phyloP scores from a whole-genome alignment of 2,329 filamentous ascomycete genomes.

The Clarireedia sp. region DNA sequence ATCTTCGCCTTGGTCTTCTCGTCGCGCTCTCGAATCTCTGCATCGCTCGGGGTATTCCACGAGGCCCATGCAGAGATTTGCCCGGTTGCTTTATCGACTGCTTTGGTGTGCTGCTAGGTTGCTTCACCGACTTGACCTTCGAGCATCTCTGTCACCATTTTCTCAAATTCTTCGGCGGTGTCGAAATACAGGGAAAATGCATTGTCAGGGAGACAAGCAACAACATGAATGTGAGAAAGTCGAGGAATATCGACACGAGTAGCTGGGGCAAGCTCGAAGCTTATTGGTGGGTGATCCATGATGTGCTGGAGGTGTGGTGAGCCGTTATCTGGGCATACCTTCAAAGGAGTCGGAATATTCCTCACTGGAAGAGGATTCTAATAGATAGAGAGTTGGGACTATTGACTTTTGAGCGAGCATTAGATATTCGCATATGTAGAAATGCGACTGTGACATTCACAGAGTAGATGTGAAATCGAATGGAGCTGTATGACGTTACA shows the following conservation, averaged over 20 bases:
- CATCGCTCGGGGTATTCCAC: neutral
- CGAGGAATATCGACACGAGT: neutral
- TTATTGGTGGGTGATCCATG: neutral
- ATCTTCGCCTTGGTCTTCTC: neutral
- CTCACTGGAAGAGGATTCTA: neutral
- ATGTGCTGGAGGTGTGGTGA: neutral
- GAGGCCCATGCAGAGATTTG: neutral
- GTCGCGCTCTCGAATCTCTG: neutral
- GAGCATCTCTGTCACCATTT: neutral
- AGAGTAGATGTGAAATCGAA: too few species aligned
- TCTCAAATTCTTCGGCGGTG: neutral
- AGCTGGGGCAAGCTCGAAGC: neutral
- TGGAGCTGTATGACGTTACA: too few species aligned
- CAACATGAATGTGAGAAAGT: neutral
- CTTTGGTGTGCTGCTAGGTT: neutral
- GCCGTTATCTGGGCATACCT: neutral
- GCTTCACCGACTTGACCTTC: constrained; percentile 1
- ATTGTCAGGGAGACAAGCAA: neutral
- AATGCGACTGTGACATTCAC: too few species aligned
- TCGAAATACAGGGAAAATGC: neutral
- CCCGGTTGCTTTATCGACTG: neutral
- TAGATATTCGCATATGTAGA: too few species aligned
- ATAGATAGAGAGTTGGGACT: too few species aligned
- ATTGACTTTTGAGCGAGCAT: too few species aligned
- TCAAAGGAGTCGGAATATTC: neutral